Evolutionary conservation across 306 rosid species (phyloP).

Genomic region (Acacia acuminata): DNA sequence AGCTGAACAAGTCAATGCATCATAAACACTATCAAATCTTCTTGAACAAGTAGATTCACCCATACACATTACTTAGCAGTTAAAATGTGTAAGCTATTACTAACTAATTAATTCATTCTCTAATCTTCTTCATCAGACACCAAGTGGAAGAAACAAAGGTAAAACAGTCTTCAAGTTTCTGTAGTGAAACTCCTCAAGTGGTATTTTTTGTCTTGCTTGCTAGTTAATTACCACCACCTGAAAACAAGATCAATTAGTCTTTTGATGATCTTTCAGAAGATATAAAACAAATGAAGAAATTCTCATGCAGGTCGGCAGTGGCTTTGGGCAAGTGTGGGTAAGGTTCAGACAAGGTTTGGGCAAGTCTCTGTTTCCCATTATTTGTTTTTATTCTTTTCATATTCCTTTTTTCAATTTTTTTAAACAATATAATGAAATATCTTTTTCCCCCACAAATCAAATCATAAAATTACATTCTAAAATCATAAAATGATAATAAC

Average conservation of each 20-base stretch:
- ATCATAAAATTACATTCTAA: no score
- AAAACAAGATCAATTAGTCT: neutral
- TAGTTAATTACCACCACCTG: constrained; percentile 24
- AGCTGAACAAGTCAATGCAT: constrained; percentile 9
- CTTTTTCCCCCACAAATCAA: no score
- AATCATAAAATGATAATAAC: no score
- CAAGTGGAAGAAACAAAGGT: constrained; percentile 6
- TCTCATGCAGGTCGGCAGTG: no score
- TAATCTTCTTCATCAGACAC: constrained; percentile 17
- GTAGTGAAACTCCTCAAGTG: constrained; percentile 25
- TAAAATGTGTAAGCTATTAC: constrained; percentile 3
- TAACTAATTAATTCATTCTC: constrained; percentile 1
- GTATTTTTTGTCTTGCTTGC: constrained; percentile 46
- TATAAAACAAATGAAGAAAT: neutral
- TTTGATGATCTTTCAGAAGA: neutral
- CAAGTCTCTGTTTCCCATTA: no score
- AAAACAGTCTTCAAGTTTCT: constrained; percentile 35
- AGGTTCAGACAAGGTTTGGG: no score
- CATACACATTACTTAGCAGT: constrained; percentile 30
- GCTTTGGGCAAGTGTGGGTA: no score
- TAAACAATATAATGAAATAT: no score
- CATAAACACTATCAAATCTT: neutral
- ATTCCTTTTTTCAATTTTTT: no score
- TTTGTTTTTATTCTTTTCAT: no score
- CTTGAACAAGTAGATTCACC: constrained; percentile 24